Conservation (phyloP, 768 basidiomycete species). For the Krasilnikovozyma curviuscula region DNA sequence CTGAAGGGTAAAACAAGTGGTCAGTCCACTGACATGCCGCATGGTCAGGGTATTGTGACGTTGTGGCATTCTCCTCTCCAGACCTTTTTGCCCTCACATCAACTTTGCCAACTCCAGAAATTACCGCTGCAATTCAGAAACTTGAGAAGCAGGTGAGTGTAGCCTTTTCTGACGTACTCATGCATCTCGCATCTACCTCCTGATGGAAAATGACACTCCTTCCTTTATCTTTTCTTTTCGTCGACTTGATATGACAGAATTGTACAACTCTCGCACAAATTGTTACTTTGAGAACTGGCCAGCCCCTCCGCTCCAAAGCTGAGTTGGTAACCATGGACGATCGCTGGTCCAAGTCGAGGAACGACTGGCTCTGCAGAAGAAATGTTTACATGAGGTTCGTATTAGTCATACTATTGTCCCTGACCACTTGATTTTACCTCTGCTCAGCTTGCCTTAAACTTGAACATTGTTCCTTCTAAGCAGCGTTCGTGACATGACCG, state of each 20-base stretch:
- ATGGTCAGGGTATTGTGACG: background rate
- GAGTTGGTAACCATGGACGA: background rate
- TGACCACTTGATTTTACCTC: background rate
- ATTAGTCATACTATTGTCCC: background rate
- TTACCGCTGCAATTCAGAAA: background rate
- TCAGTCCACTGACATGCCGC: background rate
- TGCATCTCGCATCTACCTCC: too few species aligned
- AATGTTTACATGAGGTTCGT: background rate
- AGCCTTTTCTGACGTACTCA: too few species aligned
- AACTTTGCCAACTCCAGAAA: background rate
- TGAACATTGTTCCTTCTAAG: background rate
- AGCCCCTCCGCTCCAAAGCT: slow-evolving; percentile 1
- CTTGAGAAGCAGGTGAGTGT: background rate
- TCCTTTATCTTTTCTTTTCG: background rate
- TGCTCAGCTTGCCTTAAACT: background rate
- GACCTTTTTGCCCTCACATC: background rate
- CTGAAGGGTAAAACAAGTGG: background rate
- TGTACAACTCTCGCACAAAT: background rate
- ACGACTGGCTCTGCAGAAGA: slow-evolving; percentile 2
- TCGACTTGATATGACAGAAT: background rate
- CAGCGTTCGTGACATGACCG: background rate
- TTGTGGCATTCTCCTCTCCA: background rate
- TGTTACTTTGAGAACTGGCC: background rate
- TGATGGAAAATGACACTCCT: too few species aligned
- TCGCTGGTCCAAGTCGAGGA: background rate